A percentile compares a stretch with the other conserved stretches of the same genome.
These are phyloP conservation scores for Terfezia claveryi DNA, from an alignment of 495 filamentous ascomycete genomes.

Conservation along the genomic window DNA sequence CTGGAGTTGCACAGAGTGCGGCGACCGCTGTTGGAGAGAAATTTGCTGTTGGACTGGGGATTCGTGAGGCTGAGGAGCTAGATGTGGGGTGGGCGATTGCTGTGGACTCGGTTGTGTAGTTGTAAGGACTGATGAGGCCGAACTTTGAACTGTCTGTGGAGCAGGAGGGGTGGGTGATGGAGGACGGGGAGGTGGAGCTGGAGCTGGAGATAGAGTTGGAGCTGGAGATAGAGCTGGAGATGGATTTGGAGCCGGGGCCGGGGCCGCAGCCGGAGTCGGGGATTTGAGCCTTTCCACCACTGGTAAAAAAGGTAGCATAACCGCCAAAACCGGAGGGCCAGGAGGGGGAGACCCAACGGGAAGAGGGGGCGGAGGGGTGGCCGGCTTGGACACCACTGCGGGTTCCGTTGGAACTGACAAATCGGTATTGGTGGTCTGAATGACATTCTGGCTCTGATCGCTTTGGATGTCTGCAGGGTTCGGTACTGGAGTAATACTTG, in stretches of 20 bases:
- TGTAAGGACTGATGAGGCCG: conserved; percentile 6
- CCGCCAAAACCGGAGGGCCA: not conserved
- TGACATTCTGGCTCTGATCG: not conserved
- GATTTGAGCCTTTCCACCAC: conserved; percentile 6
- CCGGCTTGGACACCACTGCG: conserved; percentile 2
- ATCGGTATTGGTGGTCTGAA: not conserved
- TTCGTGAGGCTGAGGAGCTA: conserved; percentile 3
- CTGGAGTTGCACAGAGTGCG: conserved; percentile 10
- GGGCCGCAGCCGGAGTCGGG: conserved; percentile 7
- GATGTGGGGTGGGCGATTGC: conserved; percentile 12
- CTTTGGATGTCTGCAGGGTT: conserved; percentile 1
- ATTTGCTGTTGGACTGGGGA: not conserved
- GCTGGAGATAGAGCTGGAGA: conserved; percentile 4
- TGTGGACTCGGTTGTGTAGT: conserved; percentile 17
- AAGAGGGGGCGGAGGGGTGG: conserved; percentile 12
- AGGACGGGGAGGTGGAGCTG: conserved; percentile 1
- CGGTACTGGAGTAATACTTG: not conserved
- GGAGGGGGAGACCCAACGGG: conserved; percentile 4
- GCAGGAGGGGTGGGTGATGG: conserved; percentile 12
- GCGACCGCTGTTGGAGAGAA: conserved; percentile 1
- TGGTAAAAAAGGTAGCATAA: too few species aligned
- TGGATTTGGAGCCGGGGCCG: conserved; percentile 1
- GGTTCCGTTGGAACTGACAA: not conserved
- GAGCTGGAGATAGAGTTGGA: conserved; percentile 3
- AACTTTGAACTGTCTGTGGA: conserved; percentile 7